Percentiles rank a stretch among this genome's conserved stretches.
These are phyloP conservation scores for Aspergillus taichungensis DNA, from an alignment of 495 filamentous ascomycete genomes.

Conservation along the genomic window DNA sequence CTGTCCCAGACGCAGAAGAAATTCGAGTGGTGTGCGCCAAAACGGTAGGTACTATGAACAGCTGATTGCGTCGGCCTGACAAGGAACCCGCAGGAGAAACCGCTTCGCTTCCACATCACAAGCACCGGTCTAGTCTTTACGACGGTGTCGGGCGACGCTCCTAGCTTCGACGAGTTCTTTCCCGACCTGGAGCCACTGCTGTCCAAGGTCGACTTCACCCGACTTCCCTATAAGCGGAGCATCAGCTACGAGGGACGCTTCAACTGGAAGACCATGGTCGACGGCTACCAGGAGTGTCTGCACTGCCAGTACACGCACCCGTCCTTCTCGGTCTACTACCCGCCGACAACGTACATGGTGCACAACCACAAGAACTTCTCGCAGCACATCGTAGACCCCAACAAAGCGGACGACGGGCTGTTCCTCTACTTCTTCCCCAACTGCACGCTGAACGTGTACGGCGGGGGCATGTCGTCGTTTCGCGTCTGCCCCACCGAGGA, in stretches of 20 bases:
- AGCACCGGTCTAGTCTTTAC: slow-evolving; percentile 47
- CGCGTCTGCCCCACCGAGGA: slow-evolving; percentile 46
- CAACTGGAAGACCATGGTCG: slow-evolving; percentile 61
- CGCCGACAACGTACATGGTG: slow-evolving; percentile 49
- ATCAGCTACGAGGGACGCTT: slow-evolving; percentile 50
- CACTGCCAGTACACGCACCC: slow-evolving; percentile 59
- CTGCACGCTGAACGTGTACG: slow-evolving; percentile 53
- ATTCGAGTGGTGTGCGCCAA: slow-evolving; percentile 36
- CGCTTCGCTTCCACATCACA: slow-evolving; percentile 39
- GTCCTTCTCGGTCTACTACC: slow-evolving; percentile 49
- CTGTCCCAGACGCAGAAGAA: slow-evolving; percentile 22
- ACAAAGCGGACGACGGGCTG: slow-evolving; percentile 44
- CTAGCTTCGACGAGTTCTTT: slow-evolving; percentile 48
- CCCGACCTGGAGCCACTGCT: slow-evolving; percentile 43
- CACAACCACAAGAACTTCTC: slow-evolving; percentile 50
- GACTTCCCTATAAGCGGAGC: slow-evolving; percentile 45
- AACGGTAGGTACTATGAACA: slow-evolving; percentile 12
- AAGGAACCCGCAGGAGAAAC: slow-evolving; percentile 12
- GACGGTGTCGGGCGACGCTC: slow-evolving; percentile 41
- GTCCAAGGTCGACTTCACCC: slow-evolving; percentile 47
- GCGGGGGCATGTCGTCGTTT: slow-evolving; percentile 52
- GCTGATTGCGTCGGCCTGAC: background rate
- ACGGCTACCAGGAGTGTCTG: slow-evolving; percentile 55
- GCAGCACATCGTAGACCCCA: slow-evolving; percentile 49
- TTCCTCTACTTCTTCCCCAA: slow-evolving; percentile 58